A percentile compares a stretch with the other conserved stretches of the same genome.
Conservation (phyloP, 495 filamentous ascomycete species). For the Neurospora africana region DNA sequence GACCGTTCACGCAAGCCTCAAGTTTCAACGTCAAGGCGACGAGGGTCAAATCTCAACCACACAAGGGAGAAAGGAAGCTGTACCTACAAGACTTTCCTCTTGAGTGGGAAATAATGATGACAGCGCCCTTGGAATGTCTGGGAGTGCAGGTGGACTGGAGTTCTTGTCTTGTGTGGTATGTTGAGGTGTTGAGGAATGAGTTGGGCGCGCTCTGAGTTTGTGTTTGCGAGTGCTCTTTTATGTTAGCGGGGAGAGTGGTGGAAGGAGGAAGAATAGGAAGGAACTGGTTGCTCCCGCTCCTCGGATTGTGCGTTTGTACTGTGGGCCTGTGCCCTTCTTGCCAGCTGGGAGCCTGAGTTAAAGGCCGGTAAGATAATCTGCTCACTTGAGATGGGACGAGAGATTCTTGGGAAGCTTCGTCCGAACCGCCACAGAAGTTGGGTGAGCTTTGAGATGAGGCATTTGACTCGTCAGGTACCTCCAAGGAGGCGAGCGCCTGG, state of each 20-base stretch:
- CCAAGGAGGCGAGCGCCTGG: background rate
- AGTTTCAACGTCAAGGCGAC: background rate
- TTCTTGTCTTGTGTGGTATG: background rate
- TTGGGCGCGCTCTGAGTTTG: background rate
- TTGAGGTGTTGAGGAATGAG: background rate
- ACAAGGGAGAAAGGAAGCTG: background rate
- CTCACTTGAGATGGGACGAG: background rate
- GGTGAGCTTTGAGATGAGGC: background rate
- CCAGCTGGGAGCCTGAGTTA: background rate
- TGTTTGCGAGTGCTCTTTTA: background rate
- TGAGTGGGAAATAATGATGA: background rate
- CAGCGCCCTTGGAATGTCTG: background rate
- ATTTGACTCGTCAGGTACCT: background rate
- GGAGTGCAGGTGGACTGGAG: background rate
- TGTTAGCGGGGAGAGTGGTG: background rate
- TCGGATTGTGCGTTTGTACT: background rate
- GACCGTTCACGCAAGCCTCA: background rate
- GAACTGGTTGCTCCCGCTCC: background rate
- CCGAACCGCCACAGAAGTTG: background rate
- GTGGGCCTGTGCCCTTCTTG: background rate
- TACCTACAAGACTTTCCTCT: background rate
- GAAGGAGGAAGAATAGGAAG: background rate
- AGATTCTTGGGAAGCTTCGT: background rate
- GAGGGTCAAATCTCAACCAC: background rate
- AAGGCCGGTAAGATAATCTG: background rate